These are phyloP conservation scores for Talaromyces sp. DNA, from an alignment of 2,329 filamentous ascomycete genomes.

Conservation along the genomic window DNA sequence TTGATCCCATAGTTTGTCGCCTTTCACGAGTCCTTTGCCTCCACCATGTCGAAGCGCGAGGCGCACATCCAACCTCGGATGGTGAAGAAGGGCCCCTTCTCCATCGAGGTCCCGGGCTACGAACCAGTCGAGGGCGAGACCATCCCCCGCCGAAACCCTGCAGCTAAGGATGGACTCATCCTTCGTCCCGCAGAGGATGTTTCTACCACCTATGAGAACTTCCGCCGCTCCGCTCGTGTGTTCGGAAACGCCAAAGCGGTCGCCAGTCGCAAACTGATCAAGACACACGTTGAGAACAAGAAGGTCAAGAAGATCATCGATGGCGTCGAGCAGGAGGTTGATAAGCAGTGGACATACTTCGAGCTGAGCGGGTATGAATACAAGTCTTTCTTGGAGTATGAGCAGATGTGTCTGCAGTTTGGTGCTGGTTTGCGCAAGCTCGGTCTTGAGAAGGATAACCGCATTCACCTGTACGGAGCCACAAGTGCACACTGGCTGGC, in stretches of 20 bases:
- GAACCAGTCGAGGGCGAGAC: constrained; percentile 78
- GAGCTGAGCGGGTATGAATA: constrained; percentile 79
- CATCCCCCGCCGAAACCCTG: constrained; percentile 74
- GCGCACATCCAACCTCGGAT: constrained; percentile 50
- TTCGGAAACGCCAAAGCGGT: constrained; percentile 67
- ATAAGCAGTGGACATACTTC: constrained; percentile 90
- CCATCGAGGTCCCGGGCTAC: constrained; percentile 70
- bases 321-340: constrained; percentile 75
- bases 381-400: constrained; percentile 78
- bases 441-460: constrained; percentile 68
- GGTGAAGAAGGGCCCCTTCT: constrained; percentile 72
- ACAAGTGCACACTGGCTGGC: constrained; percentile 85
- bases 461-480: constrained; percentile 80
- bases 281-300: constrained; percentile 80
- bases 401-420: constrained; percentile 67
- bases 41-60: constrained; percentile 38
- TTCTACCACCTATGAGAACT: constrained; percentile 76
- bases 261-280: constrained; percentile 72
- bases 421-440: constrained; percentile 75
- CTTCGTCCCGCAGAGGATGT: constrained; percentile 69
- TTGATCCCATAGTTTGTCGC: background rate
- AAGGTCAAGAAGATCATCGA: constrained; percentile 88
- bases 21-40: background rate
- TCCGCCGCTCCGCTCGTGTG: constrained; percentile 67
- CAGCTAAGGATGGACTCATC: constrained; percentile 70